Evolutionary conservation across 1,284 basidiomycete genomes (phyloP).

Genomic region (Ceratobasidium sp.): DNA sequence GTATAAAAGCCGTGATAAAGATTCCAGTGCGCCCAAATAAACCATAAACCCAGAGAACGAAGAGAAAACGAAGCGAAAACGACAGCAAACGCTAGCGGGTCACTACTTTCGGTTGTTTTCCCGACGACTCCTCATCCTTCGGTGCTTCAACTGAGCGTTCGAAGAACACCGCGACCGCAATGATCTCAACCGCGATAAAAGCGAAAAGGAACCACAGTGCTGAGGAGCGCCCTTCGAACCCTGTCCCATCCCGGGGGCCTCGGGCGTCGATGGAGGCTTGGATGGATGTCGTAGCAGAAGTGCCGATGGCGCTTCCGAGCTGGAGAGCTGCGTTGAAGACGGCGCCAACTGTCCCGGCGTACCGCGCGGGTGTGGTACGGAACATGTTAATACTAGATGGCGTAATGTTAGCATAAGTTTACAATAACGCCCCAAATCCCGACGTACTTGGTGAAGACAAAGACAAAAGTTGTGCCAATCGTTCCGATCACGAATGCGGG

Average conservation of each 20-base stretch:
- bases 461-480: slow-evolving; percentile 24
- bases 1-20: too few species aligned
- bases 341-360: slow-evolving; percentile 45
- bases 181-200: slow-evolving; percentile 35
- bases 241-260: background rate
- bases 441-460: slow-evolving; percentile 27
- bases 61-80: too few species aligned
- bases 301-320: slow-evolving; percentile 44
- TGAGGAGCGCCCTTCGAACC: slow-evolving; percentile 42
- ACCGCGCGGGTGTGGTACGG: slow-evolving; percentile 34
- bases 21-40: too few species aligned
- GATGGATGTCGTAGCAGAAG: slow-evolving; percentile 44
- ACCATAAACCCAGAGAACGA: too few species aligned
- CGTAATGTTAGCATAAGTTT: background rate
- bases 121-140: background rate
- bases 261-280: slow-evolving; percentile 41
- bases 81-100: too few species aligned
- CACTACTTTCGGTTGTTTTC: too few species aligned
- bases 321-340: slow-evolving; percentile 47
- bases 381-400: slow-evolving; percentile 28
- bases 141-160: background rate
- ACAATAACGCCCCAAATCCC: background rate
- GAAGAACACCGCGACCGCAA: slow-evolving; percentile 40
- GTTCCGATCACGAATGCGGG: slow-evolving; percentile 57
- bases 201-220: slow-evolving; percentile 46